Base-by-base conservation (phyloP, 2,329 filamentous ascomycete species). In the Stenocarpella maydis region DNA sequence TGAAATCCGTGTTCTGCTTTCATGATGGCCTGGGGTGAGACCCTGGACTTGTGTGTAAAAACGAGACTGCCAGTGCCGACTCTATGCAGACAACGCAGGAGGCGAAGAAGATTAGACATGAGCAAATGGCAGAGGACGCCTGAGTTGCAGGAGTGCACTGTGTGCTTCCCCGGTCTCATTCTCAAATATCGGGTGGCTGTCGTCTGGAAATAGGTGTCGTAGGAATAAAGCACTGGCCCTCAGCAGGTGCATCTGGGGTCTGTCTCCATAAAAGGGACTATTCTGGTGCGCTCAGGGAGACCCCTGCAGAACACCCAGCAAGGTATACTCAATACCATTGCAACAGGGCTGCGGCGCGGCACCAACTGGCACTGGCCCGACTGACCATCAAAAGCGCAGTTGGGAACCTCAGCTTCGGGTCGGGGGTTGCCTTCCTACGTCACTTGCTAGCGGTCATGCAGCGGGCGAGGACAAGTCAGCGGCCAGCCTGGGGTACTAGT, bases 1-100 rank as follows among this genome's bases (percentile, higher is more conserved):
- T 8, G 88, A 91, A 75, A 88, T 90, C 39, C 82, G 86, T 28
- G 87, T 90, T 39, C 74, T 90, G 54, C 76, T 90, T 14, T 88
- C 86, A 17, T 88, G 79, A 71, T 58, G 43, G 58, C 58, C 43
- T 28, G 24, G 28, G 58, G 58, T 63, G 43, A 26, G 19, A 63
- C 58, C 58, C 58, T 63, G 58, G 43, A 63, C 43, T 47, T 49
- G 28, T 63, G n/a, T n/a, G n/a, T n/a, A n/a, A 63, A 63, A 63
- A 63, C 58, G 41, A 37, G n/a, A 31, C 58, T 49, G 49, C 14
- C n/a, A 47, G 6, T 21, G 19, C 43, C 58, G n/a, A 12, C 28
- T 26, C 49, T 19, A 63, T 63, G 58, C 58, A 47, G 19, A 53
- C 19, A 63, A 49, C 52, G 54, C 34, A 67, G 39, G 41, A 17